Evolutionary conservation across 148 eudicot genomes (phyloP), one percentile per base, ranked within the genome.

Genomic region (Amaranthus palmeri): DNA sequence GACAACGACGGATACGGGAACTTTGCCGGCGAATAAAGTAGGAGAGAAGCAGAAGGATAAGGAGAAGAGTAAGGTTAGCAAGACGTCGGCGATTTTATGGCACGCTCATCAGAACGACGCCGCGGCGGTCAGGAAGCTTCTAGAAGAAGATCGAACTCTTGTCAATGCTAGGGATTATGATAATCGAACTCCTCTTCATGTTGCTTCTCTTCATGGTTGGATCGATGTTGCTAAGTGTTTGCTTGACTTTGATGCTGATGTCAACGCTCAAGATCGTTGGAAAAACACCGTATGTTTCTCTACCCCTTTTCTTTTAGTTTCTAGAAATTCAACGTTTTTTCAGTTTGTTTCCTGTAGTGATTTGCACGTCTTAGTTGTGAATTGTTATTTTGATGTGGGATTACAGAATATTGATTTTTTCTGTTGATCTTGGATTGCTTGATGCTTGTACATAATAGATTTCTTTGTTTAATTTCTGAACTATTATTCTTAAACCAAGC

Each of bases 241-340:
- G 78, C 74, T 95, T 8, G 93, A 95, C 48, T 82, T 58, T 68
- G 87, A 87, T 10, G 98, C 98, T 51, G 93, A 95, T 74, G 91
- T 95, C 73, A 95, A 95, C 79, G 85, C 97, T 45, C 91, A 83
- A 49, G 98, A 91, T 91, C 98, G 98, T 54, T 95, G 98, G 98
- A 89, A 72, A 69, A 95, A 95, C 76, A 91, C 98, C 62, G 97
- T 95, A 80, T 43, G 15, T 61, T 50, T 62, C 46, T 13, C 59
- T 44, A 25, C 36, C 36, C 36, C 36, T 43, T 41, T 11, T 45
- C 14, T 43, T 10, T 50, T 15, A 0, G 10, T 70, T 3, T 54
- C 36, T 25, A 25, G n/a, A 25, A 25, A 25, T 25, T 25, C 36
- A 25, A 25, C 36, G 50, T 42, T 76, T 49, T 68, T 6, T 11